Conservation (phyloP, 2,329 filamentous ascomycete genomes). For the Beauveria sp. region DNA sequence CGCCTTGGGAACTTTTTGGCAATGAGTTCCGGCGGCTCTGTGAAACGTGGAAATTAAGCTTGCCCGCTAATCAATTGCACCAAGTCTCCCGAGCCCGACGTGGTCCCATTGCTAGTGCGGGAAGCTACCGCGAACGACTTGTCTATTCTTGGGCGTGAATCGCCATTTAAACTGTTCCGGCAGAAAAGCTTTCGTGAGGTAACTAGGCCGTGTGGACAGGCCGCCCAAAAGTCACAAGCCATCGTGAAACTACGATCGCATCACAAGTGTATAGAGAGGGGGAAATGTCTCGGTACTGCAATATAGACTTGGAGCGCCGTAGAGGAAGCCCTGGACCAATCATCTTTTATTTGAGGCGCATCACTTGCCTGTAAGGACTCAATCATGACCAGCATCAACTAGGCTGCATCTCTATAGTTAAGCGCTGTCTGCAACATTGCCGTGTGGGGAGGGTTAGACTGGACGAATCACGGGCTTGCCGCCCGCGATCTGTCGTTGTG, state of each 20-base stretch:
- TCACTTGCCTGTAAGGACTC: background rate
- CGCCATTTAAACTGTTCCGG: too few relatives aligned
- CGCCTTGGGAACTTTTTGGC: background rate
- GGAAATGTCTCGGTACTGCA: background rate
- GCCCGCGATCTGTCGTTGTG: background rate
- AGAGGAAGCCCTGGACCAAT: background rate
- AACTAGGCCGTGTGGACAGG: background rate
- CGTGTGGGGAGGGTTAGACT: background rate
- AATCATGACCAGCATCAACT: background rate
- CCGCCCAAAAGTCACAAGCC: background rate
- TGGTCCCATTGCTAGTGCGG: background rate
- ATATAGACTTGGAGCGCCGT: background rate
- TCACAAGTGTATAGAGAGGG: background rate
- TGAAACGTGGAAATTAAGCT: background rate
- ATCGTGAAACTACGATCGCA: background rate
- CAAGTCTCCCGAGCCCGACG: background rate
- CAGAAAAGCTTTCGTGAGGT: background rate
- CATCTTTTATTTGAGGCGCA: background rate
- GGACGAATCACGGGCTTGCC: conserved; percentile 1
- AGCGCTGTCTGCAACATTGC: background rate
- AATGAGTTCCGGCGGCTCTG: background rate
- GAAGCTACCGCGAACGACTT: background rate
- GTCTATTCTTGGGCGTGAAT: too few relatives aligned
- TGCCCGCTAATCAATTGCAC: background rate
- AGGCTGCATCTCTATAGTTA: background rate